A percentile compares a stretch with the other conserved stretches of the same genome.
phyloP scores from a whole-genome alignment of 768 basidiomycete species.

The Favolaschia claudopus region DNA sequence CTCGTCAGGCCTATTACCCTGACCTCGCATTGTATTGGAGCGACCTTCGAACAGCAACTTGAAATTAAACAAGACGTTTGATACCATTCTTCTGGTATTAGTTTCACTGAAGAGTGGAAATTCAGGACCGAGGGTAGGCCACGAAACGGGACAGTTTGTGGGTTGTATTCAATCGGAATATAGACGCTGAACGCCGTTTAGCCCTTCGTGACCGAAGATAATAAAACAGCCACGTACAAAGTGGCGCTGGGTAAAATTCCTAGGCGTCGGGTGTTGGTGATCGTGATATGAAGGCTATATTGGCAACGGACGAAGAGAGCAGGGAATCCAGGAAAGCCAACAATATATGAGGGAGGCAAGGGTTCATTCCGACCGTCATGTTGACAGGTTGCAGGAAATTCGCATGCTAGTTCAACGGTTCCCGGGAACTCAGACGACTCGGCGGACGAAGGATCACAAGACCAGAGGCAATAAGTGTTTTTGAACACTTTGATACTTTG shows the following conservation, averaged over 20 bases:
- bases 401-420: conserved; percentile 11
- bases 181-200: background rate
- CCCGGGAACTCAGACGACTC: conserved; percentile 3
- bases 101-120: background rate
- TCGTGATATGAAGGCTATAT: conserved; percentile 16
- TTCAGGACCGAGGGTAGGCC: background rate
- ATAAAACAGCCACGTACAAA: background rate
- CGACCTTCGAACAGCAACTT: background rate
- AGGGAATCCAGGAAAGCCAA: conserved; percentile 18
- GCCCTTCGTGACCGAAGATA: background rate
- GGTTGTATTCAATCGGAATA: conserved; percentile 8
- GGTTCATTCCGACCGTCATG: conserved; percentile 3
- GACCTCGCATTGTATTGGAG: conserved; percentile 7
- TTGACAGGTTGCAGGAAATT: conserved; percentile 11
- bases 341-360: conserved; percentile 21
- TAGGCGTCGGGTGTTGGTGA: conserved; percentile 9
- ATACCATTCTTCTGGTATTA: conserved; percentile 10
- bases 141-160: conserved; percentile 2
- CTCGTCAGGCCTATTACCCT: background rate
- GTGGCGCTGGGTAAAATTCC: conserved; percentile 20
- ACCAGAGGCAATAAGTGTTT: conserved; percentile 3
- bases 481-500: conserved; percentile 1
- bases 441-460: background rate
- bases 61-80: conserved; percentile 6
- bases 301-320: conserved; percentile 15